These are phyloP conservation scores for Mollisia scopiformis DNA, from an alignment of 2,329 filamentous ascomycete species.

Conservation along the genomic window DNA sequence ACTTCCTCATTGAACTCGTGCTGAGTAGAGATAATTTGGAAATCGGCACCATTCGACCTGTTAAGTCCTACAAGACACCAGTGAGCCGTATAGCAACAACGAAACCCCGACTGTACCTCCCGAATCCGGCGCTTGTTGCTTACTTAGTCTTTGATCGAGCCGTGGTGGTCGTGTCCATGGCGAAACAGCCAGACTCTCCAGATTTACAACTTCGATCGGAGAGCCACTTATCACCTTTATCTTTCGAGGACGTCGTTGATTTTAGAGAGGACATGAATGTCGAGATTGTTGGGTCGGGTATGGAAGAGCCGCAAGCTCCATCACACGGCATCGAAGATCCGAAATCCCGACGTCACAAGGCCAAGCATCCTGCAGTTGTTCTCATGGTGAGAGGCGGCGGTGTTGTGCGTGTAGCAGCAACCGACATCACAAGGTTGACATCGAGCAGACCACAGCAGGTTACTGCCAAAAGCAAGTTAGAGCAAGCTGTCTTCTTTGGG, in stretches of 20 bases:
- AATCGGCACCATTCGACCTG: slow-evolving; percentile 68
- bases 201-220: slow-evolving; percentile 76
- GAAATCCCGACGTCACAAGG: slow-evolving; percentile 54
- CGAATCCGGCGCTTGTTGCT: slow-evolving; percentile 77
- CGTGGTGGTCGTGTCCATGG: slow-evolving; percentile 76
- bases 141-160: slow-evolving; percentile 82
- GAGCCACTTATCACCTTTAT: slow-evolving; percentile 62
- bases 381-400: slow-evolving; percentile 66
- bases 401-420: slow-evolving; percentile 60
- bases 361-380: slow-evolving; percentile 64
- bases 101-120: slow-evolving; percentile 74
- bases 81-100: slow-evolving; percentile 39
- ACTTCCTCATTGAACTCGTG: slow-evolving; percentile 74
- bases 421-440: slow-evolving; percentile 62
- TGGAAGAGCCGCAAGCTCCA: slow-evolving; percentile 57
- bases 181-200: slow-evolving; percentile 67
- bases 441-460: slow-evolving; percentile 63
- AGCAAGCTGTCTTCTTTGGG: slow-evolving; percentile 94
- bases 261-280: slow-evolving; percentile 68
- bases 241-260: slow-evolving; percentile 86
- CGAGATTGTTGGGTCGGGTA: slow-evolving; percentile 65
- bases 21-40: slow-evolving; percentile 56
- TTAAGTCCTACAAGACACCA: slow-evolving; percentile 65
- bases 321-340: slow-evolving; percentile 47
- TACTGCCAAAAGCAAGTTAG: slow-evolving; percentile 85